phyloP scores from a whole-genome alignment of 73 alveolate genomes.

The Halteria grandinella region DNA sequence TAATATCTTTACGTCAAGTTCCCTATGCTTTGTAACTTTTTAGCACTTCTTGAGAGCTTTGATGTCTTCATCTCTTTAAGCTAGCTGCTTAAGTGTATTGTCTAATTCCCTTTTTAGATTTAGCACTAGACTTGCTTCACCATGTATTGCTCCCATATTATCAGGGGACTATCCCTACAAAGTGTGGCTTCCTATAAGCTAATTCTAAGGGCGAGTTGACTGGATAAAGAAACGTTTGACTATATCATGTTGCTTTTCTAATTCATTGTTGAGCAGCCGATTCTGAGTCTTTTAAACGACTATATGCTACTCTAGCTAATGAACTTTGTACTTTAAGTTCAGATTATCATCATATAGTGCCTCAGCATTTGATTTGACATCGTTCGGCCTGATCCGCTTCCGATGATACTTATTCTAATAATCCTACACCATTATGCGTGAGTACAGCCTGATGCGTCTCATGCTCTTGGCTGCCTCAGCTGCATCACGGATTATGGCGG shows the following conservation, averaged over 20 bases:
- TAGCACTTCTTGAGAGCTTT: background rate
- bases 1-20: slow-evolving; percentile 13
- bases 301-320: slow-evolving; percentile 1
- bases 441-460: too few relatives aligned
- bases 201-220: too few relatives aligned
- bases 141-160: background rate
- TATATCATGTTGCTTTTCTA: slow-evolving; percentile 4
- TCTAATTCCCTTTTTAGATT: slow-evolving; percentile 42
- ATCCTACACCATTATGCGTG: slow-evolving; percentile 4
- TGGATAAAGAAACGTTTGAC: too few relatives aligned
- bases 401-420: slow-evolving; percentile 25
- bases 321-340: slow-evolving; percentile 2
- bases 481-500: too few relatives aligned
- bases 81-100: background rate
- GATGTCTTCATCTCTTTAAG: slow-evolving; percentile 4
- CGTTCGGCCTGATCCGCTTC: slow-evolving; percentile 23
- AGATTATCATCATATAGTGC: slow-evolving; percentile 24
- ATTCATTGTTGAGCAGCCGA: slow-evolving; percentile 31
- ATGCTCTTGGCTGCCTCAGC: too few relatives aligned
- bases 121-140: background rate
- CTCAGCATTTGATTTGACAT: background rate
- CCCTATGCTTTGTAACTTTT: slow-evolving; percentile 37
- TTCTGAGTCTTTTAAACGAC: slow-evolving; percentile 27
- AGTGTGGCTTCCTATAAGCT: background rate
- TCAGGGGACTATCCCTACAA: background rate